phyloP scores from a whole-genome alignment of 2,329 filamentous ascomycete species.

The Pseudofabraea citricarpa region DNA sequence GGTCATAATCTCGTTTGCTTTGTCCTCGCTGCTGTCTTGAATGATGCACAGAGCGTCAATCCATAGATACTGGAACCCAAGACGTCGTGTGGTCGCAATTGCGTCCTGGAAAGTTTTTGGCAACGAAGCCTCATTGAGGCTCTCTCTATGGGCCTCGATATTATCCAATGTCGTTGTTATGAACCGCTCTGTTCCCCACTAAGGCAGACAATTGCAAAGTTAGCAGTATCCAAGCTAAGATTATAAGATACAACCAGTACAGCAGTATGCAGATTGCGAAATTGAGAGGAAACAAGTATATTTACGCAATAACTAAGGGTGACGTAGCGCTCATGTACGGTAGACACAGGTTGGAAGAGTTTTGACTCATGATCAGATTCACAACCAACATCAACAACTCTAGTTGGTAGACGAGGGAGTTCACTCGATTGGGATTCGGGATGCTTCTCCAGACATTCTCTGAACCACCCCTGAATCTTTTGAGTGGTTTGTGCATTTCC shows the following conservation, averaged over 20 bases:
- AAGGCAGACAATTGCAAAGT: too few relatives aligned
- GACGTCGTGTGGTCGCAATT: slow-evolving; percentile 33
- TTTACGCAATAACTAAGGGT: slow-evolving; percentile 1
- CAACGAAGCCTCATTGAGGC: slow-evolving; percentile 3
- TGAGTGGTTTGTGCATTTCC: not conserved
- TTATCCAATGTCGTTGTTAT: slow-evolving; percentile 1
- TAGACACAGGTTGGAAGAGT: slow-evolving; percentile 1
- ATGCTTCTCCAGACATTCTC: slow-evolving; percentile 2
- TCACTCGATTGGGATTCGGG: not conserved
- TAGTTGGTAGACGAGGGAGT: slow-evolving; percentile 2
- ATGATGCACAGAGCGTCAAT: slow-evolving; percentile 4
- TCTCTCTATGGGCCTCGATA: slow-evolving; percentile 3
- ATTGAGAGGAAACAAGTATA: too few relatives aligned
- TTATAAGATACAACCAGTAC: too few relatives aligned
- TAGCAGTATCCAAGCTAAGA: too few relatives aligned
- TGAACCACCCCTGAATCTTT: slow-evolving; percentile 1
- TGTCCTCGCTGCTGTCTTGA: slow-evolving; percentile 10
- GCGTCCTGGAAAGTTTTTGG: slow-evolving; percentile 24
- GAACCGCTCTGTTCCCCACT: slow-evolving; percentile 1
- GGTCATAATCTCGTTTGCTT: slow-evolving; percentile 6
- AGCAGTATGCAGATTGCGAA: too few relatives aligned
- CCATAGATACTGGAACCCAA: slow-evolving; percentile 13
- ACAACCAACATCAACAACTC: slow-evolving; percentile 7
- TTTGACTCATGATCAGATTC: not conserved
- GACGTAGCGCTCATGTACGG: slow-evolving; percentile 3